Percentiles rank a stretch among this genome's conserved stretches.
phyloP scores from a whole-genome alignment of 495 filamentous ascomycete genomes.

The Aspergillus sparsus region DNA sequence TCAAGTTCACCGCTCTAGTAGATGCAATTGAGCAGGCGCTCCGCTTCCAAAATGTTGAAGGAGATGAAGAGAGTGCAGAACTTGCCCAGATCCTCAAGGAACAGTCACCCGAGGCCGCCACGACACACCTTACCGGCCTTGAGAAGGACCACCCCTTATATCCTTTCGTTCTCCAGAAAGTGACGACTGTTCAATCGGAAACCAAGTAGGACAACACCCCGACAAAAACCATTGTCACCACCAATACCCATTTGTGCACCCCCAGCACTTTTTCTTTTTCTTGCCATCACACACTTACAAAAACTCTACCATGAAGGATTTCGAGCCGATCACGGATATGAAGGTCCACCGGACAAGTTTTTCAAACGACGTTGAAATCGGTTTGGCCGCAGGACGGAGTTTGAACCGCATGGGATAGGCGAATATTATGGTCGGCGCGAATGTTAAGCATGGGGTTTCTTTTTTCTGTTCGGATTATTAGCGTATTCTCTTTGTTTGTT shows the following conservation, averaged over 20 bases:
- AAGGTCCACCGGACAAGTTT: conserved; percentile 20
- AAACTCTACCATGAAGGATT: conserved; percentile 20
- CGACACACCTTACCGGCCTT: conserved; percentile 75
- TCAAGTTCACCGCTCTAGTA: conserved; percentile 68
- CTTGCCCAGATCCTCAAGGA: conserved; percentile 80
- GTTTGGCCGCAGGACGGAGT: conserved; percentile 29
- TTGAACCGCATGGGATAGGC: conserved; percentile 38
- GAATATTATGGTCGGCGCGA: conserved; percentile 35
- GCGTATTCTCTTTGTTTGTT: not conserved
- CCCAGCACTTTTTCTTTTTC: conserved; percentile 8
- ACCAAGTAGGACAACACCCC: conserved; percentile 38
- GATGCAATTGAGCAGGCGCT: conserved; percentile 82
- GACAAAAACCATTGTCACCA: conserved; percentile 7
- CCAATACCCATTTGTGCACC: conserved; percentile 6
- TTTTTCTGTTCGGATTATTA: conserved; percentile 17
- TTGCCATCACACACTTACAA: conserved; percentile 17
- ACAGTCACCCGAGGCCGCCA: conserved; percentile 62
- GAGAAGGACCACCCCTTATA: conserved; percentile 72
- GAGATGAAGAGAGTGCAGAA: conserved; percentile 80
- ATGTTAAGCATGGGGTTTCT: conserved; percentile 22
- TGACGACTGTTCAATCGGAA: conserved; percentile 72
- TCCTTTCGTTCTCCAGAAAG: conserved; percentile 65
- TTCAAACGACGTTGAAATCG: conserved; percentile 21
- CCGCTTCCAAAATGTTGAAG: conserved; percentile 88
- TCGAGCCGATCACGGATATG: conserved; percentile 26